A percentile compares a stretch with the other conserved stretches of the same genome.
phyloP scores from a whole-genome alignment of 2,329 filamentous ascomycete genomes.

The Monosporascus sp. region DNA sequence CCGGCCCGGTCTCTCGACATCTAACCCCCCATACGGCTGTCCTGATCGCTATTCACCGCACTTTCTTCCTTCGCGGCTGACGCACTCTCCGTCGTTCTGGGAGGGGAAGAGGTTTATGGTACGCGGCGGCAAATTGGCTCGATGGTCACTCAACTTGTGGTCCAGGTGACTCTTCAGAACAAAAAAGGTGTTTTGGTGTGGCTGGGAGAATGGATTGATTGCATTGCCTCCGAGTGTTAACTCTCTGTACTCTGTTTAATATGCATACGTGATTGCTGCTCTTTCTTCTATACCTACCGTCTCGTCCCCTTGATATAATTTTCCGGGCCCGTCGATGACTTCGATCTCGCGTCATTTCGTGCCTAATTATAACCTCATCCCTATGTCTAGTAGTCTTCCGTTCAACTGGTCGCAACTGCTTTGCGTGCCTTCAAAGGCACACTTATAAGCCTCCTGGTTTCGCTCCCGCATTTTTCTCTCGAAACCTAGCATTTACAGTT shows the following conservation, averaged over 20 bases:
- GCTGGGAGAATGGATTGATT: conserved; percentile 10
- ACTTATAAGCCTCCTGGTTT: no score
- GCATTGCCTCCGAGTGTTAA: conserved; percentile 12
- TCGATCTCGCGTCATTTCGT: no score
- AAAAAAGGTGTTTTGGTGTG: conserved; percentile 13
- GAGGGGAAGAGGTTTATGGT: conserved; percentile 15
- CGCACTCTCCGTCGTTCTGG: conserved; percentile 7
- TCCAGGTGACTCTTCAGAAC: conserved; percentile 11
- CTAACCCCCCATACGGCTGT: conserved; percentile 4
- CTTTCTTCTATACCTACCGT: neutral
- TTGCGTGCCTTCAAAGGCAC: no score
- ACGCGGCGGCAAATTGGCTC: conserved; percentile 23
- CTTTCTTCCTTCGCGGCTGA: conserved; percentile 13
- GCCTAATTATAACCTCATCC: no score
- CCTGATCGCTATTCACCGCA: conserved; percentile 9
- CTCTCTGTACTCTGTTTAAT: conserved; percentile 15
- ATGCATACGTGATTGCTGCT: neutral
- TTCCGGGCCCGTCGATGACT: neutral
- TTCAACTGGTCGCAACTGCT: no score
- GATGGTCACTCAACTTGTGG: conserved; percentile 12
- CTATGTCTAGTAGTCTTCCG: no score
- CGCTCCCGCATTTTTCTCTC: no score
- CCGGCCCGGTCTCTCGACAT: conserved; percentile 7
- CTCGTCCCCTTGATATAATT: neutral
- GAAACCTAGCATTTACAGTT: no score